phyloP scores from a whole-genome alignment of 306 rosid species.

The Rosa lucieae region DNA sequence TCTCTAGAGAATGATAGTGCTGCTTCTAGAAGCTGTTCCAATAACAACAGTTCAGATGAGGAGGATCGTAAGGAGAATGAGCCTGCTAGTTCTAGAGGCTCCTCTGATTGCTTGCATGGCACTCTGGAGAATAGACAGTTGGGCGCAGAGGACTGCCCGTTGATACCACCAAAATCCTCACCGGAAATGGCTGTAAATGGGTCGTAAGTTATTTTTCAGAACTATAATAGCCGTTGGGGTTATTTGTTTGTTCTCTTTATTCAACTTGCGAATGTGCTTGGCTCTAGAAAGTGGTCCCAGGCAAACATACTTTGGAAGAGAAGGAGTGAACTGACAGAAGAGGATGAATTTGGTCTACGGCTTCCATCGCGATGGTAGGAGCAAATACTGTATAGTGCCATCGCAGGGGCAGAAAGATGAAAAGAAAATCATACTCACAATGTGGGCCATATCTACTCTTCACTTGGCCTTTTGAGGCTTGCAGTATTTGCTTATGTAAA shows the following conservation, averaged over 20 bases:
- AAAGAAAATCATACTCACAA: conserved; percentile 38
- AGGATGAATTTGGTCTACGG: conserved; percentile 37
- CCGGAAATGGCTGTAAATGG: conserved; percentile 96
- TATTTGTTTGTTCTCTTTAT: conserved; percentile 22
- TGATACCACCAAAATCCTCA: conserved; percentile 77
- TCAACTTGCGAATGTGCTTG: conserved; percentile 40
- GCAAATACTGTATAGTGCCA: conserved; percentile 60
- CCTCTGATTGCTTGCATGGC: conserved; percentile 57
- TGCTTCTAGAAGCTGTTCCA: conserved; percentile 39
- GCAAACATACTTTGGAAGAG: conserved; percentile 26
- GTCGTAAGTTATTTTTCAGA: conserved; percentile 42
- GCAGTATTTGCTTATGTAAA: conserved; percentile 51
- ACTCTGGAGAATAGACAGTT: conserved; percentile 56
- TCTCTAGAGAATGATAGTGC: conserved; percentile 20
- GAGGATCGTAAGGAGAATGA: conserved; percentile 60
- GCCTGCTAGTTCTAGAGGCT: conserved; percentile 48
- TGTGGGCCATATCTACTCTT: conserved; percentile 32
- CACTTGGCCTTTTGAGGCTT: conserved; percentile 39
- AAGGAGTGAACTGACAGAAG: conserved; percentile 28
- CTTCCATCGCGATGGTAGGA: conserved; percentile 34
- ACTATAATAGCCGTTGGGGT: conserved; percentile 14
- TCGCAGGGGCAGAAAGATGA: conserved; percentile 22
- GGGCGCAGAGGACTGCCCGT: conserved; percentile 68
- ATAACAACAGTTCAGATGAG: conserved; percentile 40
- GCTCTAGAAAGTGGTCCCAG: conserved; percentile 36